Percentiles rank a stretch among this genome's conserved stretches.
These are phyloP conservation scores for Aspergillus bridgeri DNA, from an alignment of 495 filamentous ascomycete species.

Conservation along the genomic window DNA sequence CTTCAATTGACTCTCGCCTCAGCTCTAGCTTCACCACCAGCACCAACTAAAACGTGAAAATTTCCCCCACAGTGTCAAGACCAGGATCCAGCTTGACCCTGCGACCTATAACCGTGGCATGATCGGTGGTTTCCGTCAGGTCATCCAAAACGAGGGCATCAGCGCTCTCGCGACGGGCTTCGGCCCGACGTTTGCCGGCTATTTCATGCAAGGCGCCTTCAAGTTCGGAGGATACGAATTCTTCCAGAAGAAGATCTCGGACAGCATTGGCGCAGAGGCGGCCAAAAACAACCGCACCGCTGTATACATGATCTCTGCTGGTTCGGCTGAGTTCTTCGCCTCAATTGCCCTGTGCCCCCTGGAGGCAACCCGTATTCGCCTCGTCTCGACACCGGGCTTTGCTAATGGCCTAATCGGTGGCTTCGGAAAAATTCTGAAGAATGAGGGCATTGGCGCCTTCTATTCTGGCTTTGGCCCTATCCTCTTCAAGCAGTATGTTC, in stretches of 20 bases:
- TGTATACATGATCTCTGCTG: conserved; percentile 84
- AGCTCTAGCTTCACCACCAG: too few species aligned
- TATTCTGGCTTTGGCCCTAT: conserved; percentile 94
- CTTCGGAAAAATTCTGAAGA: conserved; percentile 79
- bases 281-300: conserved; percentile 83
- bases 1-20: conserved; percentile 3
- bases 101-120: conserved; percentile 85
- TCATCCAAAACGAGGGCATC: conserved; percentile 78
- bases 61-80: conserved; percentile 65
- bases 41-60: neutral
- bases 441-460: conserved; percentile 87
- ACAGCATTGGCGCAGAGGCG: conserved; percentile 84
- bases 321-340: conserved; percentile 86
- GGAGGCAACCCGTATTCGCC: conserved; percentile 92
- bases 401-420: conserved; percentile 77
- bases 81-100: conserved; percentile 89
- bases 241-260: too few species aligned
- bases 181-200: conserved; percentile 84
- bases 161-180: conserved; percentile 84
- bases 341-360: conserved; percentile 92
- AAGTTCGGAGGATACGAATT: conserved; percentile 96
- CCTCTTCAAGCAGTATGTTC: conserved; percentile 89
- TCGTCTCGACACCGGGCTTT: conserved; percentile 86
- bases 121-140: conserved; percentile 82
- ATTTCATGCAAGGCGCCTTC: conserved; percentile 93